A percentile compares a stretch with the other conserved stretches of the same genome.
Conservation (phyloP, 768 basidiomycete genomes). For the Erythrobasidium yunnanense region DNA sequence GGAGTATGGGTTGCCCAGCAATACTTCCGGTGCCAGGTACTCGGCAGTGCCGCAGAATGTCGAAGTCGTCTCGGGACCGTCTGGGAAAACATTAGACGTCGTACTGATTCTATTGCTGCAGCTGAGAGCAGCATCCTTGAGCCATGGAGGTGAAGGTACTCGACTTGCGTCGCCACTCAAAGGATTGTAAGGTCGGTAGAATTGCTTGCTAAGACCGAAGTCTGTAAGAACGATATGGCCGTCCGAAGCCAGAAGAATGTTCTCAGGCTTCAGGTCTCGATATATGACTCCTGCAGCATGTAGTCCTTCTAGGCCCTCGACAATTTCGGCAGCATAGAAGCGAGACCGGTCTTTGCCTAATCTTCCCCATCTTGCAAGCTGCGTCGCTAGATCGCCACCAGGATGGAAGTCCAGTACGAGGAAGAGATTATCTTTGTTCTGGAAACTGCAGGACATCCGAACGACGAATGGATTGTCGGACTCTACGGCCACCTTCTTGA, state of each 20-base stretch:
- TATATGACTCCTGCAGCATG: slow-evolving; percentile 93
- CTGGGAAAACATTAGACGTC: not conserved
- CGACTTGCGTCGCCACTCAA: slow-evolving; percentile 17
- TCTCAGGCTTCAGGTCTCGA: slow-evolving; percentile 46
- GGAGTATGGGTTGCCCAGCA: slow-evolving; percentile 75
- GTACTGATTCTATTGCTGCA: not conserved
- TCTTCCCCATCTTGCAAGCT: slow-evolving; percentile 88
- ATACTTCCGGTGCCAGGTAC: slow-evolving; percentile 92
- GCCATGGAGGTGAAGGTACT: slow-evolving; percentile 20
- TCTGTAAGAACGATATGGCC: slow-evolving; percentile 96
- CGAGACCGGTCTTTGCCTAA: slow-evolving; percentile 85
- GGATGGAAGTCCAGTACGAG: slow-evolving; percentile 97
- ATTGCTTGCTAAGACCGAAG: slow-evolving; percentile 53
- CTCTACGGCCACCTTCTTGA: slow-evolving; percentile 81
- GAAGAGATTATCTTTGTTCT: slow-evolving; percentile 92
- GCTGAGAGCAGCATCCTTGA: slow-evolving; percentile 8
- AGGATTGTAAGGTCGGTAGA: slow-evolving; percentile 1
- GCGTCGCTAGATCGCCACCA: slow-evolving; percentile 92
- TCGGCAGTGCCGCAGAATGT: slow-evolving; percentile 91
- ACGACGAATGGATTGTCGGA: slow-evolving; percentile 82
- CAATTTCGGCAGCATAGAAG: slow-evolving; percentile 95
- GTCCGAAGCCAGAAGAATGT: slow-evolving; percentile 77
- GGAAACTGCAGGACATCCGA: slow-evolving; percentile 92
- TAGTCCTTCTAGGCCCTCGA: slow-evolving; percentile 83
- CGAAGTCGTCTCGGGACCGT: slow-evolving; percentile 64